A percentile compares a stretch with the other conserved stretches of the same genome.
phyloP scores from a whole-genome alignment of 2,329 filamentous ascomycete genomes.

The Xylaria digitata region DNA sequence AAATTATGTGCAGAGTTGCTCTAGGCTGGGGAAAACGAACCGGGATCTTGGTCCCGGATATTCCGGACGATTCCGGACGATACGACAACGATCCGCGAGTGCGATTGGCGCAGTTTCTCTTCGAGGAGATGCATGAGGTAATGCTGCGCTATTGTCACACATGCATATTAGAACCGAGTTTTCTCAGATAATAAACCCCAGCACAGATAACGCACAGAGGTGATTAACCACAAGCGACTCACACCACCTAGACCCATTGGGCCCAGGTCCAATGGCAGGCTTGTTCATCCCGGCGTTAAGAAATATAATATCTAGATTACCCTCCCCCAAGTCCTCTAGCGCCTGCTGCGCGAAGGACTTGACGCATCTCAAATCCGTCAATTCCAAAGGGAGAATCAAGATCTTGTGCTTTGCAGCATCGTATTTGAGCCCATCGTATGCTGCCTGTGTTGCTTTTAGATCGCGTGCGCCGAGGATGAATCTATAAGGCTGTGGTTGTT shows the following conservation, averaged over 20 bases:
- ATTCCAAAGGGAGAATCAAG: conserved; percentile 60
- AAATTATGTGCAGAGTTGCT: background rate
- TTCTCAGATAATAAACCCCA: background rate
- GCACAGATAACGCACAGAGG: conserved; percentile 54
- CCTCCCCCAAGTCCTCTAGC: conserved; percentile 55
- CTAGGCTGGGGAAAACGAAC: conserved; percentile 35
- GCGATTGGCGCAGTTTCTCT: conserved; percentile 59
- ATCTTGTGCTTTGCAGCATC: conserved; percentile 55
- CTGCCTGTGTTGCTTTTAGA: conserved; percentile 53
- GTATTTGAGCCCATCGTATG: conserved; percentile 55
- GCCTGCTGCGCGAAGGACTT: conserved; percentile 59
- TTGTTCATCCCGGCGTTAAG: conserved; percentile 58
- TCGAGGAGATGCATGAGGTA: conserved; percentile 62
- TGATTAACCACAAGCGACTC: conserved; percentile 64
- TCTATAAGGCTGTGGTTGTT: conserved; percentile 57
- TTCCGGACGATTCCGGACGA: conserved; percentile 60
- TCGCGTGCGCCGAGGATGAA: conserved; percentile 62
- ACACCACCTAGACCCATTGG: conserved; percentile 60
- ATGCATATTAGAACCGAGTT: background rate
- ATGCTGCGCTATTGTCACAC: conserved; percentile 58
- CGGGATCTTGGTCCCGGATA: conserved; percentile 51
- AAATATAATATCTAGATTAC: conserved; percentile 60
- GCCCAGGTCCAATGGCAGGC: conserved; percentile 50
- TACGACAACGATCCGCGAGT: conserved; percentile 60
- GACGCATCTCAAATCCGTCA: conserved; percentile 57